Conservation (phyloP, 306 rosid genomes). For the Prinsepia uniflora region DNA sequence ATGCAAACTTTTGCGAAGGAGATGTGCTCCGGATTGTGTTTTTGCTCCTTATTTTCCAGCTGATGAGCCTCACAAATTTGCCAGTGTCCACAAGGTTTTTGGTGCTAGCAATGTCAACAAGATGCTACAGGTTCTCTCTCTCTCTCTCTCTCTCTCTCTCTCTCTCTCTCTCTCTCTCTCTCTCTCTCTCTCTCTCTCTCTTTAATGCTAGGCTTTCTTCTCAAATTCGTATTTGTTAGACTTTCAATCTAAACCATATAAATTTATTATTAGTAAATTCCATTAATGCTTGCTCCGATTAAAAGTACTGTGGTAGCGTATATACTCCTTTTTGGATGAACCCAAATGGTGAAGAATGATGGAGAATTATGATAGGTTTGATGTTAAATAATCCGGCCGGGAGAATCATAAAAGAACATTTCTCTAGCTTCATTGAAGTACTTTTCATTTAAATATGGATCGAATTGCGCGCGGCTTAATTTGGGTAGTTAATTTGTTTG, state of each 20-base stretch:
- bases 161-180: constrained; percentile 25
- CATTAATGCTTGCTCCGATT: too few relatives aligned
- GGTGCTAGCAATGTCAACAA: constrained; percentile 99
- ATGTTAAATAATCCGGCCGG: not conserved
- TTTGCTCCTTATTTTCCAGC: constrained; percentile 98
- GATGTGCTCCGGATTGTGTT: constrained; percentile 80
- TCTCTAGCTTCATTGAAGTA: not conserved
- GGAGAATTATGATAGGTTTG: not conserved
- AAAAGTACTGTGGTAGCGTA: too few relatives aligned
- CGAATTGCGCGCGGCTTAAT: not conserved
- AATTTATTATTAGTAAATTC: not conserved
- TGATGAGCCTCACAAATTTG: constrained; percentile 89
- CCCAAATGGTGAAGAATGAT: not conserved
- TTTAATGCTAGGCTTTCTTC: not conserved
- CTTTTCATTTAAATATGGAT: not conserved
- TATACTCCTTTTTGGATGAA: too few relatives aligned
- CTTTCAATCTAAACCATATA: not conserved
- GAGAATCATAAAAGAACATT: not conserved
- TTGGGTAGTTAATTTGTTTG: not conserved
- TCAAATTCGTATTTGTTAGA: not conserved
- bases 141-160: constrained; percentile 26
- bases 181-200: constrained; percentile 25
- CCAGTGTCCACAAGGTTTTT: constrained; percentile 87
- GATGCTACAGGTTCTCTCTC: constrained; percentile 73
- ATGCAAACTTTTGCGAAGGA: constrained; percentile 84